A percentile compares a stretch with the other conserved stretches of the same genome.
Evolutionary conservation across 768 basidiomycete genomes (phyloP).

Genomic region (Multifurca ochricompacta): DNA sequence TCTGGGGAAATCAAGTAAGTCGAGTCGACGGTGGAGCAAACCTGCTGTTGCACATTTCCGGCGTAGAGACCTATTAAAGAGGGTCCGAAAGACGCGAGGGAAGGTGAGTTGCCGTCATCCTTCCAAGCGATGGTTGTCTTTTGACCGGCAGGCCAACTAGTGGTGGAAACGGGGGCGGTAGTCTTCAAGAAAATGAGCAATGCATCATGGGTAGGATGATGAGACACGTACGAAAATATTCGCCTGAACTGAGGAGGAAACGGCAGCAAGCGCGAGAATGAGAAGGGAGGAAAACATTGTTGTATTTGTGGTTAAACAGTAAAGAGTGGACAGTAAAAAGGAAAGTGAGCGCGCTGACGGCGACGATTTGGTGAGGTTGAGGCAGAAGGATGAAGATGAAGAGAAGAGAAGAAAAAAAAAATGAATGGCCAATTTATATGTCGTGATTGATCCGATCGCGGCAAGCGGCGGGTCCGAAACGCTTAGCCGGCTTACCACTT

Average conservation of each 20-base stretch:
- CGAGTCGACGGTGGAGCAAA: conserved; percentile 23
- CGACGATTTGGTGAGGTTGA: not conserved
- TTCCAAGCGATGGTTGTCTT: conserved; percentile 47
- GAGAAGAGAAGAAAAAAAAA: not conserved
- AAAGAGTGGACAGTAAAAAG: conserved; percentile 17
- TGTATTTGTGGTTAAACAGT: not conserved
- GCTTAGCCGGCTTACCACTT: too few species aligned
- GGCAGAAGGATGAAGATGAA: not conserved
- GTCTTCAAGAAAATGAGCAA: conserved; percentile 32
- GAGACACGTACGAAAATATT: conserved; percentile 12
- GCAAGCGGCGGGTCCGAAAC: not conserved
- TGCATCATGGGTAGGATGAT: not conserved
- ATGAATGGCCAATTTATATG: not conserved
- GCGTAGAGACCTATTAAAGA: conserved; percentile 50
- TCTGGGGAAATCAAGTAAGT: not conserved
- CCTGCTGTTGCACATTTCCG: conserved; percentile 58
- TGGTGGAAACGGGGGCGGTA: conserved; percentile 44
- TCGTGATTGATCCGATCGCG: not conserved
- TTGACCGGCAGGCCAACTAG: conserved; percentile 44
- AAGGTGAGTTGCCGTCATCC: conserved; percentile 43
- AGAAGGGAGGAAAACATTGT: conserved; percentile 18
- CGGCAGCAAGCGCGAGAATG: conserved; percentile 9
- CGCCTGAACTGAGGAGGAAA: conserved; percentile 13
- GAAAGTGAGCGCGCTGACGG: conserved; percentile 9
- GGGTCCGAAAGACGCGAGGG: conserved; percentile 43